These are phyloP conservation scores for Aureobasidium uvarum DNA, from an alignment of 2,329 filamentous ascomycete genomes.

Conservation along the genomic window DNA sequence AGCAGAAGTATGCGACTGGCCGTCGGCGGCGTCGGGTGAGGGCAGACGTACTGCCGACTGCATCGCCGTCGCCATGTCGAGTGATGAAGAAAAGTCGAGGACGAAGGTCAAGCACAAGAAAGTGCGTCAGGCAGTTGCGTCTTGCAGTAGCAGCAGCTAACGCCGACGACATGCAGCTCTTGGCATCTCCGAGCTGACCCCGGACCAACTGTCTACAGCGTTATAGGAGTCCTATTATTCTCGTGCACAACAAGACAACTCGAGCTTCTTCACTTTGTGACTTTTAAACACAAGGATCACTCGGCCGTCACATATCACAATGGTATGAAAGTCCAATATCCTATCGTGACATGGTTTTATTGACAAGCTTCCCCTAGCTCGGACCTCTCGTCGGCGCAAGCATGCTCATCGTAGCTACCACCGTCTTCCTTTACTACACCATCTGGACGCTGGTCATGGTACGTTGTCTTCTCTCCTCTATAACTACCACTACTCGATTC, in stretches of 20 bases:
- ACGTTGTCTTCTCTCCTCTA: slow-evolving; percentile 36
- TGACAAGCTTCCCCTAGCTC: slow-evolving; percentile 58
- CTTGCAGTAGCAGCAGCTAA: not conserved
- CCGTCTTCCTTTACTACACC: slow-evolving; percentile 87
- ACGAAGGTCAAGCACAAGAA: not conserved
- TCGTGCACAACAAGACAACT: not conserved
- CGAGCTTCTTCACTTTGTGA: not conserved
- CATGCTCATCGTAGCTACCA: slow-evolving; percentile 71
- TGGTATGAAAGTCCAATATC: not conserved
- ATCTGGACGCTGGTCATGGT: slow-evolving; percentile 98
- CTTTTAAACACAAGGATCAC: not conserved
- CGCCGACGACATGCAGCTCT: slow-evolving; percentile 3
- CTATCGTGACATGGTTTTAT: not conserved
- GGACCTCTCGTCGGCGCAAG: slow-evolving; percentile 79
- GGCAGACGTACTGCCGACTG: slow-evolving; percentile 28
- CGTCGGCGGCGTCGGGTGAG: slow-evolving; percentile 27
- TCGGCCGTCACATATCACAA: slow-evolving; percentile 12
- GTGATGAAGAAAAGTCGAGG: not conserved
- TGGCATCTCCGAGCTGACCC: slow-evolving; percentile 21
- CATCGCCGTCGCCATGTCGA: slow-evolving; percentile 27
- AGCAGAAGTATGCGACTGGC: slow-evolving; percentile 23
- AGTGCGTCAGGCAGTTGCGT: slow-evolving; percentile 6
- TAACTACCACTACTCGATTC: not conserved
- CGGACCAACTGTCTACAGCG: slow-evolving; percentile 2
- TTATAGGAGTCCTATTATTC: not conserved